Percentiles rank a stretch among this genome's conserved stretches.
Conservation (phyloP, 192 early-diverging fungal genomes). For the Linnemannia zychae region DNA sequence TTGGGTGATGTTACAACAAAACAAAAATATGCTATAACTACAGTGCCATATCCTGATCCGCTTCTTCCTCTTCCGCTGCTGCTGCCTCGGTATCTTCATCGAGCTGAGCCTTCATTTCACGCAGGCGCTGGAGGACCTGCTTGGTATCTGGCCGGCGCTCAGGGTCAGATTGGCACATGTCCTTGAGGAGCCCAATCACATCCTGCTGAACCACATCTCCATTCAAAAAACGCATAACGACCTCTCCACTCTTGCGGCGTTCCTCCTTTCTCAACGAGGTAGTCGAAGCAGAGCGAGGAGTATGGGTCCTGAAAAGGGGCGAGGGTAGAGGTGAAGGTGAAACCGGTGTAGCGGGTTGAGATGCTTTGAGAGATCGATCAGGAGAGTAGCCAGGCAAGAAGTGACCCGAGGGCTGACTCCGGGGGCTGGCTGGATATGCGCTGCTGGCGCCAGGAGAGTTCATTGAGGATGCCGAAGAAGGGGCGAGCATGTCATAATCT, state of each 20-base stretch:
- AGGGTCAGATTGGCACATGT: constrained; percentile 43
- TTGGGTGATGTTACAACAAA: background rate
- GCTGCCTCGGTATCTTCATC: background rate
- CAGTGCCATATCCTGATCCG: background rate
- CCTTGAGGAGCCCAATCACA: constrained; percentile 41
- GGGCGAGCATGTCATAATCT: background rate
- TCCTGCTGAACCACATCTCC: constrained; percentile 39
- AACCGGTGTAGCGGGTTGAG: constrained; percentile 31
- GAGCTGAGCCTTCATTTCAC: constrained; percentile 19
- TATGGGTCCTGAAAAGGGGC: constrained; percentile 20
- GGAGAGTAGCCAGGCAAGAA: constrained; percentile 24
- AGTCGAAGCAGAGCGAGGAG: constrained; percentile 15
- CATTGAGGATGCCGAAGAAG: constrained; percentile 2
- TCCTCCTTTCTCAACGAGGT: constrained; percentile 21
- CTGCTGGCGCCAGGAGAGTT: background rate
- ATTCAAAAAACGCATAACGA: constrained; percentile 53
- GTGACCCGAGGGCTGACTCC: background rate
- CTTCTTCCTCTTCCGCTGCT: background rate
- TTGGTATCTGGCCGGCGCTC: constrained; percentile 36
- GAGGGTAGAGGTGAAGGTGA: constrained; percentile 46
- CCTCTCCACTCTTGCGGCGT: constrained; percentile 39
- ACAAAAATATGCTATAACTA: background rate
- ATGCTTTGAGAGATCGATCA: constrained; percentile 9
- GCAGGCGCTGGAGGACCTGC: constrained; percentile 13
- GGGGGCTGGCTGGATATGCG: background rate